Conservation (phyloP, 805 yeast genomes). For the Nakazawaea molendinolei region DNA sequence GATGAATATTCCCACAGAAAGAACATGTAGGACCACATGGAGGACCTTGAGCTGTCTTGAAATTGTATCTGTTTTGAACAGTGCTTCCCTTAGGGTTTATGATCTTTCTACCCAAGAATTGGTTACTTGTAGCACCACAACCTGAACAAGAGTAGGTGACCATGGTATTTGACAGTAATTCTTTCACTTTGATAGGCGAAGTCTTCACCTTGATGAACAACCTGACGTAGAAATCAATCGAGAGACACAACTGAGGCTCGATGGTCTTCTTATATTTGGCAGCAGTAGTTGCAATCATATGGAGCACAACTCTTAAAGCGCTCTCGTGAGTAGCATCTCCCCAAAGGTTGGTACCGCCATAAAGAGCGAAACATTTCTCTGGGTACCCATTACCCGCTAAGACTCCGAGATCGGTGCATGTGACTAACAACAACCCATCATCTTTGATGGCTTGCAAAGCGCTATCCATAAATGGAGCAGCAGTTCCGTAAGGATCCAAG, state of each 20-base stretch:
- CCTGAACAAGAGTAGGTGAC: slow-evolving; percentile 79
- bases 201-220: slow-evolving; percentile 73
- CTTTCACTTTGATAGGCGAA: slow-evolving; percentile 77
- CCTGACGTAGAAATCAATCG: slow-evolving; percentile 91
- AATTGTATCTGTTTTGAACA: slow-evolving; percentile 30
- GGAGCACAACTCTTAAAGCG: slow-evolving; percentile 78
- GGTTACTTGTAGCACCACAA: slow-evolving; percentile 68
- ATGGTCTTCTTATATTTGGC: slow-evolving; percentile 84
- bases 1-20: slow-evolving; percentile 64
- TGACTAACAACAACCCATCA: slow-evolving; percentile 80
- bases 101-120: slow-evolving; percentile 63
- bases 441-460: slow-evolving; percentile 81
- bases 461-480: slow-evolving; percentile 90
- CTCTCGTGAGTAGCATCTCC: slow-evolving; percentile 89
- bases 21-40: slow-evolving; percentile 55
- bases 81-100: slow-evolving; percentile 20
- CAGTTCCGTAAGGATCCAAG: slow-evolving; percentile 96
- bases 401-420: slow-evolving; percentile 95
- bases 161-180: slow-evolving; percentile 71
- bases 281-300: slow-evolving; percentile 72
- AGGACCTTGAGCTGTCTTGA: slow-evolving; percentile 60
- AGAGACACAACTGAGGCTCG: slow-evolving; percentile 78
- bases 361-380: slow-evolving; percentile 90
- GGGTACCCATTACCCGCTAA: slow-evolving; percentile 95
- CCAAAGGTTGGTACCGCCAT: slow-evolving; percentile 88